phyloP scores from a whole-genome alignment of 768 basidiomycete species.

The Cystofilobasidium capitatum region DNA sequence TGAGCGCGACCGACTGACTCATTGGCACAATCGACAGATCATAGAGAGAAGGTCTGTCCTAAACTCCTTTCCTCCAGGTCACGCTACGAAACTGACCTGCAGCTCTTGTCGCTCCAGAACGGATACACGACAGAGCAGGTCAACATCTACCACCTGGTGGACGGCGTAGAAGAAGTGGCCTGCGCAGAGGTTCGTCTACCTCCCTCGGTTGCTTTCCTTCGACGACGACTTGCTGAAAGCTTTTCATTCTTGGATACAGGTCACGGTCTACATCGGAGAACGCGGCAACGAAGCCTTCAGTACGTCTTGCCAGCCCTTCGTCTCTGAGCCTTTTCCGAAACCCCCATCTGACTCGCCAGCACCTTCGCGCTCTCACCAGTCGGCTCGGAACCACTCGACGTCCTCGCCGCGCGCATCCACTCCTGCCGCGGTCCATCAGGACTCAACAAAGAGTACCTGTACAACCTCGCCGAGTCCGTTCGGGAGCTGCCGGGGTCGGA shows the following conservation, averaged over 20 bases:
- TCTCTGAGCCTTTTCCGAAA: background rate
- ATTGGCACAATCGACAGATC: slow-evolving; percentile 47
- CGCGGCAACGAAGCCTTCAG: slow-evolving; percentile 82
- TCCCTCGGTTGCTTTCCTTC: slow-evolving; percentile 19
- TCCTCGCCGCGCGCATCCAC: slow-evolving; percentile 61
- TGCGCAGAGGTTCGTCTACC: slow-evolving; percentile 37
- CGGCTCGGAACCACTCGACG: slow-evolving; percentile 67
- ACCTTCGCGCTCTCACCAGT: slow-evolving; percentile 45
- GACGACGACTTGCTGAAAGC: background rate
- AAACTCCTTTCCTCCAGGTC: background rate
- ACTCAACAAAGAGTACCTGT: slow-evolving; percentile 86
- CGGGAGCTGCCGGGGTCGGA: slow-evolving; percentile 47
- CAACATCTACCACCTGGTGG: slow-evolving; percentile 57
- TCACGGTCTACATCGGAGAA: slow-evolving; percentile 70
- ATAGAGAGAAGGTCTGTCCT: slow-evolving; percentile 64
- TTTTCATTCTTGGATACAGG: slow-evolving; percentile 7
- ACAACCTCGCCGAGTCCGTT: slow-evolving; percentile 61
- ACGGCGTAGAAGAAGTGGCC: slow-evolving; percentile 50
- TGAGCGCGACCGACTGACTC: background rate
- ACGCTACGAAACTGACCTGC: background rate
- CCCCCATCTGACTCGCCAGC: background rate
- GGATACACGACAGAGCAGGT: slow-evolving; percentile 78
- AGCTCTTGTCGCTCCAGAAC: slow-evolving; percentile 47
- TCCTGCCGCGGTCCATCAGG: slow-evolving; percentile 75
- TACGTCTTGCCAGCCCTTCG: slow-evolving; percentile 38